Percentiles rank a stretch among this genome's conserved stretches.
Evolutionary conservation across 1,284 basidiomycete species (phyloP).

Genomic region (Ceratobasidium sp.): DNA sequence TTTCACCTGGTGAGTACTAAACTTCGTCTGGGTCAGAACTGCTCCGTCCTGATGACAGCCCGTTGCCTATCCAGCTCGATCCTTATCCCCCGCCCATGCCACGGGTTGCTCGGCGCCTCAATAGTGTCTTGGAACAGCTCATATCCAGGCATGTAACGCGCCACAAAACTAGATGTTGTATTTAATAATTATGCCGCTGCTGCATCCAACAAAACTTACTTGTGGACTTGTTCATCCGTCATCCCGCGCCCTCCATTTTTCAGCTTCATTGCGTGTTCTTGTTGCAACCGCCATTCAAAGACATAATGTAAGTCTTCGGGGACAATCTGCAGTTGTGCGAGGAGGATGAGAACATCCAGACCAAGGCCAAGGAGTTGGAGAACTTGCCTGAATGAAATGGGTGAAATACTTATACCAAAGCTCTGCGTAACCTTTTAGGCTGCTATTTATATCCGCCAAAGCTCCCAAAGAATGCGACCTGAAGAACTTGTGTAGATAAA

Average conservation of each 20-base stretch:
- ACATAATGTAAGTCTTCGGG: conserved; percentile 57
- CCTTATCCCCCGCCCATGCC: conserved; percentile 28
- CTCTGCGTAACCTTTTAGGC: conserved; percentile 67
- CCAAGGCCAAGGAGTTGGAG: background rate
- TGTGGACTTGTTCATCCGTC: conserved; percentile 81
- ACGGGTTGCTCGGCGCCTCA: conserved; percentile 16
- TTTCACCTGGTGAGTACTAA: background rate
- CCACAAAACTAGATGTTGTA: conserved; percentile 68
- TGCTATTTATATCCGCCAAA: conserved; percentile 72
- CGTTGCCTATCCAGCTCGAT: conserved; percentile 20
- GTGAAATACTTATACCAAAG: conserved; percentile 76
- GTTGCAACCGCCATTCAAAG: conserved; percentile 80
- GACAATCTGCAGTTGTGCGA: conserved; percentile 11
- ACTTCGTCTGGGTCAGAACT: conserved; percentile 21
- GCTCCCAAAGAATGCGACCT: conserved; percentile 58
- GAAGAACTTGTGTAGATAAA: conserved; percentile 40
- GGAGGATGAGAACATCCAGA: conserved; percentile 13
- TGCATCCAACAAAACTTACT: conserved; percentile 60
- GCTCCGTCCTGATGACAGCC: conserved; percentile 10
- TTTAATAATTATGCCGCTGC: background rate
- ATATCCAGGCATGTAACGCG: conserved; percentile 88
- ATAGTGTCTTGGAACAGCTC: conserved; percentile 72
- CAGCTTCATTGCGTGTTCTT: conserved; percentile 89
- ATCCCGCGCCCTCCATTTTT: conserved; percentile 86
- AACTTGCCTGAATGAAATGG: conserved; percentile 74